phyloP scores from a whole-genome alignment of 768 basidiomycete species.

The Strobilomyces dryophilus region DNA sequence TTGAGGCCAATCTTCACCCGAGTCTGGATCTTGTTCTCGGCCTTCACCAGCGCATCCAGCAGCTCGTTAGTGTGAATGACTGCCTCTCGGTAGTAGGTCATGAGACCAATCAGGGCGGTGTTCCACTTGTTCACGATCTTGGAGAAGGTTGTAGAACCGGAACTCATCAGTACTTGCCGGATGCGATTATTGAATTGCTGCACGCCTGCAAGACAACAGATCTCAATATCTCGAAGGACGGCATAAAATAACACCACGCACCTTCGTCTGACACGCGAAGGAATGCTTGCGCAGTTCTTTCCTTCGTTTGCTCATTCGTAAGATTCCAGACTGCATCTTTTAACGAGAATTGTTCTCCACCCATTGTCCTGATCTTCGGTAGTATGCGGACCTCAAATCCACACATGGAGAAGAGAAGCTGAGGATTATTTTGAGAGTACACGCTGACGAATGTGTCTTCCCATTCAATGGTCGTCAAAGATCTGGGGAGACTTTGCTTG shows the following conservation, averaged over 20 bases:
- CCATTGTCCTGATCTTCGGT: slow-evolving; percentile 92
- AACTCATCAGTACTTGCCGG: slow-evolving; percentile 95
- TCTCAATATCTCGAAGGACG: neutral
- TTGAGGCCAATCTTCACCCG: slow-evolving; percentile 99
- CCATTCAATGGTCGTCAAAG: slow-evolving; percentile 98
- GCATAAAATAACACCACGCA: slow-evolving; percentile 18
- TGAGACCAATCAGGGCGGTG: slow-evolving; percentile 89
- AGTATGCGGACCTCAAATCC: slow-evolving; percentile 99
- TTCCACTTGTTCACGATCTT: slow-evolving; percentile 99
- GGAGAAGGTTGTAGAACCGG: slow-evolving; percentile 96
- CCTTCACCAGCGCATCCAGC: slow-evolving; percentile 93
- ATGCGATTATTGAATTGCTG: slow-evolving; percentile 98
- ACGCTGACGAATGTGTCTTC: slow-evolving; percentile 97
- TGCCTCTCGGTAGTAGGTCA: slow-evolving; percentile 98
- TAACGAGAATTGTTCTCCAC: slow-evolving; percentile 94
- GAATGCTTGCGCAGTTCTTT: slow-evolving; percentile 97
- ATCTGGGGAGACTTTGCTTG: slow-evolving; percentile 92
- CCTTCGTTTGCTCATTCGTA: slow-evolving; percentile 95
- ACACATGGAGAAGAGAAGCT: slow-evolving; percentile 96
- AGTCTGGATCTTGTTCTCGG: slow-evolving; percentile 99
- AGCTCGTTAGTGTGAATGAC: slow-evolving; percentile 97
- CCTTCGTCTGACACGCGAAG: slow-evolving; percentile 96
- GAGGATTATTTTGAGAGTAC: slow-evolving; percentile 96
- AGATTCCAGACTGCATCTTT: slow-evolving; percentile 97
- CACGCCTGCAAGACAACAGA: slow-evolving; percentile 49